Evolutionary conservation across 2,329 filamentous ascomycete species (phyloP), one percentile per base, ranked within the genome.

Genomic region (Hyphodiscus sp.): DNA sequence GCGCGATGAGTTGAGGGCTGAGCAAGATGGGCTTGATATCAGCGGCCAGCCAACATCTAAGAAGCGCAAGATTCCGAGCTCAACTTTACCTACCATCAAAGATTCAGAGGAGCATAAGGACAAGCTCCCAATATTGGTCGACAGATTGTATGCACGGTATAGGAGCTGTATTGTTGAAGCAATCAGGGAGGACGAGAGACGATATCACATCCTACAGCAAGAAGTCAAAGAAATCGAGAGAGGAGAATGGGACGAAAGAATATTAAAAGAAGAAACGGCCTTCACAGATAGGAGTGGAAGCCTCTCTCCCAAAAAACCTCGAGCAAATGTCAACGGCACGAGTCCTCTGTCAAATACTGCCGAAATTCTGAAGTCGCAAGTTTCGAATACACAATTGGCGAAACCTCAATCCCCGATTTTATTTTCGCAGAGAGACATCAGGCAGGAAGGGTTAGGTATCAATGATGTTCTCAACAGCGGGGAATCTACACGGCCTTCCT

Each of bases 101-200:
- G 87, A 91, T 58, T 82, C 82, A 3, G 76, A 79, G 51, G 77
- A 84, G 58, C 59, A 66, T 48, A 82, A 90, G 68, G 81, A 86
- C 48, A 82, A 86, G 58, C 75, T 95, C 1, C 87, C 87, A 1
- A 73, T 77, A 26, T 72, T 96, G 45, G 80, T 95, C 47, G 77
- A 85, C 53, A 82, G 85, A 59, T 76, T 96, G 1, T 95, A 94
- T 67, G 77, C 80, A 13, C 78, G 81, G 57, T 96, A 95, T 68
- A 80, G 84, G 58, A 81, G 86, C 45, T 75, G 85, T 44, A 75
- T 86, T 47, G 78, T 90, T n/a, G 74, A 75, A 52, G 79, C 86
- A 63, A 88, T 96, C 55, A 76, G 80, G 54, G 81, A 87, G 52
- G 86, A 94, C 57, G 91, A 96, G 73, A 77, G 76, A 54, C 77